phyloP scores from a whole-genome alignment of 306 rosid species.

The Pterocarpus macrocarpus region DNA sequence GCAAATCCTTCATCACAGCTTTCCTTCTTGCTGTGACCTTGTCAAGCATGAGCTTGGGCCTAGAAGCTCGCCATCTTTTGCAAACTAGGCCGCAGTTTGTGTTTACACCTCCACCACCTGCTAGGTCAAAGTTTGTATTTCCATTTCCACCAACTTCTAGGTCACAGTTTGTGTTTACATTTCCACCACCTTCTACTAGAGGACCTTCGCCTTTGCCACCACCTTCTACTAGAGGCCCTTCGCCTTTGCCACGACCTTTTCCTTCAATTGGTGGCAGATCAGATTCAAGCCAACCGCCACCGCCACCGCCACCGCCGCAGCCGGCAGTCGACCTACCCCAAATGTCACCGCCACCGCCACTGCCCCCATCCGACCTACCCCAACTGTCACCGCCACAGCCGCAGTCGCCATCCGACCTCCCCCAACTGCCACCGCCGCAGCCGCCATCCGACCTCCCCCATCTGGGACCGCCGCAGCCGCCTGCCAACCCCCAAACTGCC shows the following conservation, averaged over 20 bases:
- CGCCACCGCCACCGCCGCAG: conserved; percentile 33
- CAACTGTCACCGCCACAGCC: neutral
- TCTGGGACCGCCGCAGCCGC: neutral
- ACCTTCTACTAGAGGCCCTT: too few relatives aligned
- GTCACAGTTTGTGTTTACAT: too few relatives aligned
- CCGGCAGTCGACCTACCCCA: neutral
- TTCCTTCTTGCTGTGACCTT: conserved; percentile 36
- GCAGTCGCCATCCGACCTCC: conserved; percentile 16
- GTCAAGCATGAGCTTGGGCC: conserved; percentile 38
- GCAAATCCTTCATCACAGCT: conserved; percentile 23
- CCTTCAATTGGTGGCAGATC: too few relatives aligned
- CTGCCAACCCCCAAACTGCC: neutral
- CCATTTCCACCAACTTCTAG: too few relatives aligned
- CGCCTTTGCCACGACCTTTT: too few relatives aligned
- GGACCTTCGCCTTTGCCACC: too few relatives aligned
- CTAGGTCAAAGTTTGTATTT: too few relatives aligned
- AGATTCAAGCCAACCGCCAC: too few relatives aligned
- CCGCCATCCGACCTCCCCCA: neutral
- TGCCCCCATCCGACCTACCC: conserved; percentile 35
- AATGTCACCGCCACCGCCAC: conserved; percentile 33
- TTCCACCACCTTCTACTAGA: too few relatives aligned
- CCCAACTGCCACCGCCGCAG: neutral
- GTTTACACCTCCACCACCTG: too few relatives aligned
- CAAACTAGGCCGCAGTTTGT: neutral
- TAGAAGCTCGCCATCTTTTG: conserved; percentile 47